These are phyloP conservation scores for Xanthoconium purpureum DNA, from an alignment of 768 basidiomycete genomes.

Conservation along the genomic window DNA sequence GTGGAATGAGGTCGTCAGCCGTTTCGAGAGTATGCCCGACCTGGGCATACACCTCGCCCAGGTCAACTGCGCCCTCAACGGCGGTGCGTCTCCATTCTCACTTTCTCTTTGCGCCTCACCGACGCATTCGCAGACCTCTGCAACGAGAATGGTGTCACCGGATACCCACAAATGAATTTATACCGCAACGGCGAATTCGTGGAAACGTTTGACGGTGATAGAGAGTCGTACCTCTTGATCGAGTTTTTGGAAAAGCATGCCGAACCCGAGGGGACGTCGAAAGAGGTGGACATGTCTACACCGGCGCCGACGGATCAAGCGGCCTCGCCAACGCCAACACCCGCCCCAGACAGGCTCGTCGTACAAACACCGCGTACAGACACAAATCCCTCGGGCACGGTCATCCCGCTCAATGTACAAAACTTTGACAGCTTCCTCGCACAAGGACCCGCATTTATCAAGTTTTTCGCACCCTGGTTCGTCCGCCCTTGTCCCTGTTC, in stretches of 20 bases:
- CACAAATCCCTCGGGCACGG: slow-evolving; percentile 25
- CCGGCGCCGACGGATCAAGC: slow-evolving; percentile 7
- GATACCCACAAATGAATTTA: slow-evolving; percentile 76
- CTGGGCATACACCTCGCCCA: slow-evolving; percentile 64
- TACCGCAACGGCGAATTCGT: slow-evolving; percentile 64
- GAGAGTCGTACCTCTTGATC: slow-evolving; percentile 54
- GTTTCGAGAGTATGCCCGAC: slow-evolving; percentile 42
- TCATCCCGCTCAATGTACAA: slow-evolving; percentile 24
- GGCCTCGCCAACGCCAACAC: background rate
- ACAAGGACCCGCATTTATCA: slow-evolving; percentile 57
- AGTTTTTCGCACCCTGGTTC: slow-evolving; percentile 91
- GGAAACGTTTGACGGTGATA: slow-evolving; percentile 51
- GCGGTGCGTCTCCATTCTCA: slow-evolving; percentile 48
- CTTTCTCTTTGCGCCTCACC: background rate
- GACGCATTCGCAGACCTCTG: slow-evolving; percentile 63
- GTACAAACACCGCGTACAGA: slow-evolving; percentile 15
- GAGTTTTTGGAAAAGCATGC: slow-evolving; percentile 52
- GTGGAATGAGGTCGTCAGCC: slow-evolving; percentile 67
- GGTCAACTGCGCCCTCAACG: slow-evolving; percentile 74
- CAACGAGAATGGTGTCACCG: slow-evolving; percentile 57
- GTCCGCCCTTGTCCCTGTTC: background rate
- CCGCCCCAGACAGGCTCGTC: slow-evolving; percentile 2
- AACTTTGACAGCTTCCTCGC: slow-evolving; percentile 40
- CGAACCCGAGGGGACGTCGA: slow-evolving; percentile 16
- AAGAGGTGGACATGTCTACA: background rate